These are phyloP conservation scores for Oidium heveae DNA, from an alignment of 2,329 filamentous ascomycete genomes.

Conservation along the genomic window DNA sequence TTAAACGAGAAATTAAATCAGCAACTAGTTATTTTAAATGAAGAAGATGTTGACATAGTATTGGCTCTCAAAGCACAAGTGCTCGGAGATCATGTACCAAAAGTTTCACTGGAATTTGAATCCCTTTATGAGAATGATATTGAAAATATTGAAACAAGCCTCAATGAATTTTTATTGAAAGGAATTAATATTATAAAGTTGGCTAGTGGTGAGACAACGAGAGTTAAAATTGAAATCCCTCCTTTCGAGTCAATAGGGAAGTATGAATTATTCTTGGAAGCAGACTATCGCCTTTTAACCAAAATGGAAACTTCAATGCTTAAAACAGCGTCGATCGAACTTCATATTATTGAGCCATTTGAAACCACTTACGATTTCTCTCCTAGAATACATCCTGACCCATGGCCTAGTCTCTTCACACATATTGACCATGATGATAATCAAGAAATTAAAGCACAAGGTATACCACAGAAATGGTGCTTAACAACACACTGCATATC, in stretches of 20 bases:
- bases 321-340: constrained; percentile 40
- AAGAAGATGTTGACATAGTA: constrained; percentile 55
- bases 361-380: constrained; percentile 77
- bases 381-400: constrained; percentile 48
- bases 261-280: constrained; percentile 46
- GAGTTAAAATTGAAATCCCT: constrained; percentile 23
- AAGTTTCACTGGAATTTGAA: constrained; percentile 17
- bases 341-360: constrained; percentile 62
- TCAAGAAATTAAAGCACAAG: constrained; percentile 20
- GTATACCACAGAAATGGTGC: constrained; percentile 60
- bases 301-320: constrained; percentile 61
- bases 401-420: constrained; percentile 76
- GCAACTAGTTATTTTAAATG: constrained; percentile 47
- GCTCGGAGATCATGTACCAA: constrained; percentile 29
- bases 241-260: constrained; percentile 24
- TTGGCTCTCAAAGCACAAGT: constrained; percentile 45
- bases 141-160: constrained; percentile 1
- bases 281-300: constrained; percentile 53
- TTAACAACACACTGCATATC: constrained; percentile 51
- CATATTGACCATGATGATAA: constrained; percentile 16
- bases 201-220: constrained; percentile 18
- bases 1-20: constrained; percentile 54
- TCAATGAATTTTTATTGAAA: constrained; percentile 1
- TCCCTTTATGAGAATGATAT: background rate
- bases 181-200: constrained; percentile 16